Evolutionary conservation across 2,329 filamentous ascomycete genomes (phyloP).

Genomic region (Metarhizium humberi): DNA sequence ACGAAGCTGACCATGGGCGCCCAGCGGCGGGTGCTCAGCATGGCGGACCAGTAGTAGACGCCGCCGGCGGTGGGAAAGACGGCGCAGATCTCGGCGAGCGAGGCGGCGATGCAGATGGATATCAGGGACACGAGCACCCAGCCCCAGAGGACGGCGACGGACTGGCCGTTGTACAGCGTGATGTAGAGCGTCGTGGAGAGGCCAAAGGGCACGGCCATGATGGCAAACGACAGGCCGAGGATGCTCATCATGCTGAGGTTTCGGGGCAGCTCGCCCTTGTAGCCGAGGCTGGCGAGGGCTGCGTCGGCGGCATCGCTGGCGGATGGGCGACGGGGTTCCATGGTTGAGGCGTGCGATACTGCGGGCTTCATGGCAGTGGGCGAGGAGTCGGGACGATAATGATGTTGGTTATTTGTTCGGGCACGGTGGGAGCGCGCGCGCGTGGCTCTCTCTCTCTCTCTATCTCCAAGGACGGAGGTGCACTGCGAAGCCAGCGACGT

Average conservation of each 20-base stretch:
- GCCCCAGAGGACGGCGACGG: slow-evolving; percentile 68
- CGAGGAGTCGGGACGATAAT: not conserved
- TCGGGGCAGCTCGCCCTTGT: slow-evolving; percentile 39
- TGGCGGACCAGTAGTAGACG: slow-evolving; percentile 67
- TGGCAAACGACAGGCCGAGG: slow-evolving; percentile 40
- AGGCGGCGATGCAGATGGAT: slow-evolving; percentile 62
- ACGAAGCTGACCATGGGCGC: slow-evolving; percentile 58
- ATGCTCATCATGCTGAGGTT: slow-evolving; percentile 41
- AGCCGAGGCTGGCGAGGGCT: slow-evolving; percentile 37
- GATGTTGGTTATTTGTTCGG: not conserved
- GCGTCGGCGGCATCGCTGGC: slow-evolving; percentile 25
- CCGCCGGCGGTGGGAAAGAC: slow-evolving; percentile 54
- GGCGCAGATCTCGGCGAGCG: slow-evolving; percentile 63
- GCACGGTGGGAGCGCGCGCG: not conserved
- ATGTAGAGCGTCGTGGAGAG: slow-evolving; percentile 38
- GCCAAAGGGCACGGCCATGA: slow-evolving; percentile 42
- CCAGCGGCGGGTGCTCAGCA: slow-evolving; percentile 52
- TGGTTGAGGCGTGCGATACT: not conserved
- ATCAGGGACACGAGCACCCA: slow-evolving; percentile 54
- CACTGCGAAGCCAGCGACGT: not conserved
- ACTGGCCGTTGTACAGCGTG: slow-evolving; percentile 60
- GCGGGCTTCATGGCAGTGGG: not conserved
- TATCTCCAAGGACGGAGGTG: not conserved
- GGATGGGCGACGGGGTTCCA: slow-evolving; percentile 9
- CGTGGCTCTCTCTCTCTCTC: not conserved